phyloP scores from a whole-genome alignment of 2,329 filamentous ascomycete species.

The Penicillium sp. region DNA sequence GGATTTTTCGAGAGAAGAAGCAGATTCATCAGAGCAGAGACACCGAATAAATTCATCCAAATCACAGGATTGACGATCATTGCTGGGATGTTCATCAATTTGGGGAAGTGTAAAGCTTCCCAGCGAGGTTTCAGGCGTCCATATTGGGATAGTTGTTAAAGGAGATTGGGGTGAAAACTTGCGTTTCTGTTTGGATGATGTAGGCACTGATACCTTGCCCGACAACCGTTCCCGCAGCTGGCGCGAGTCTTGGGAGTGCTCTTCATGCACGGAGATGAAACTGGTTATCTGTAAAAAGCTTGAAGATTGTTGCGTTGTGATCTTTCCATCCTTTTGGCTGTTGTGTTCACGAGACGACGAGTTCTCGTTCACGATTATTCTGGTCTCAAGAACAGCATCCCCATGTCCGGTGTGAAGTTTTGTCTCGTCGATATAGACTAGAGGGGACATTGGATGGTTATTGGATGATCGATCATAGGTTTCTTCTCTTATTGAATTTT shows the following conservation, averaged over 20 bases:
- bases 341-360: slow-evolving; percentile 14
- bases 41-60: slow-evolving; percentile 18
- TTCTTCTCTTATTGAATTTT: background rate
- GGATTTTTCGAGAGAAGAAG: slow-evolving; percentile 11
- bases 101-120: background rate
- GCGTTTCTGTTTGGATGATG: background rate
- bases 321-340: slow-evolving; percentile 8
- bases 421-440: slow-evolving; percentile 23
- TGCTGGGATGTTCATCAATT: background rate
- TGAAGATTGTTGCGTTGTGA: background rate
- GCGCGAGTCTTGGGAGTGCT: background rate
- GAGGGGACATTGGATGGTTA: slow-evolving; percentile 1
- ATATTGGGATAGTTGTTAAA: slow-evolving; percentile 29
- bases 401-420: background rate
- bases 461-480: background rate
- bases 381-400: background rate
- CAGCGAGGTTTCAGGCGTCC: slow-evolving; percentile 10
- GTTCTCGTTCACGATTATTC: slow-evolving; percentile 23
- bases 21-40: slow-evolving; percentile 12
- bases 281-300: background rate
- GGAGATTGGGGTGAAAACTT: slow-evolving; percentile 16
- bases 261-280: background rate
- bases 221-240: background rate
- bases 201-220: background rate
- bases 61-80: background rate